Percentiles rank a stretch among this genome's conserved stretches.
These are phyloP conservation scores for Silene conica DNA, from an alignment of 148 eudicot genomes.

Conservation along the genomic window DNA sequence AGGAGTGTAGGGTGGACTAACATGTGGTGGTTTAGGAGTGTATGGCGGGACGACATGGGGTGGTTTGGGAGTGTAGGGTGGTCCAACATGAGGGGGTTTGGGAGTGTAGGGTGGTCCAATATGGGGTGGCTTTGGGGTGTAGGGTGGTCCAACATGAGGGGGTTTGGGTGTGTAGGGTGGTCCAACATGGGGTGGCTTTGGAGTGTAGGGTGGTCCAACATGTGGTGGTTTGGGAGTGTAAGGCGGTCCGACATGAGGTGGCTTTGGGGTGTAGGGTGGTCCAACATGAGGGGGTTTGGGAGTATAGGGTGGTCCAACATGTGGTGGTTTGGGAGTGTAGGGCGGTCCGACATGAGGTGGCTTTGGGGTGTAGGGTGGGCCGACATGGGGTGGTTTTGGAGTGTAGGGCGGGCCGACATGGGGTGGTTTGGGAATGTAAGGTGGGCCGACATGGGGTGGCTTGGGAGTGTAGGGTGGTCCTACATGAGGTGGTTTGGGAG, in stretches of 20 bases:
- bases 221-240: slow-evolving; percentile 12
- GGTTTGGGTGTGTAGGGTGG: slow-evolving; percentile 8
- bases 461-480: slow-evolving; percentile 15
- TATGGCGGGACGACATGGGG: no score
- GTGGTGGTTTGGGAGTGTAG: slow-evolving; percentile 14
- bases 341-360: slow-evolving; percentile 10
- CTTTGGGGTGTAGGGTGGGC: neutral
- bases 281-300: slow-evolving; percentile 1
- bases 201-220: slow-evolving; percentile 7
- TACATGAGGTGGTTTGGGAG: slow-evolving; percentile 13
- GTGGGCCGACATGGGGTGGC: slow-evolving; percentile 5
- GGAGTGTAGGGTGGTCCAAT: no score
- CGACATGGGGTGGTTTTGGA: neutral
- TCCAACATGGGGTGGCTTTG: slow-evolving; percentile 6
- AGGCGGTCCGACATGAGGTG: slow-evolving; percentile 16
- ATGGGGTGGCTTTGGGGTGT: neutral
- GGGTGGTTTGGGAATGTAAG: slow-evolving; percentile 9
- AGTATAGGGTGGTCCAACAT: slow-evolving; percentile 1
- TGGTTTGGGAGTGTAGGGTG: no score
- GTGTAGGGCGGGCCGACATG: slow-evolving; percentile 11
- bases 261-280: slow-evolving; percentile 7
- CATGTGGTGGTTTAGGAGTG: slow-evolving; percentile 17
- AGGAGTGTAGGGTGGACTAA: slow-evolving; percentile 18
- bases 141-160: slow-evolving; percentile 4
- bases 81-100: no score